Evolutionary conservation across 805 yeast species (phyloP).

Genomic region (Alloascoidea africana): DNA sequence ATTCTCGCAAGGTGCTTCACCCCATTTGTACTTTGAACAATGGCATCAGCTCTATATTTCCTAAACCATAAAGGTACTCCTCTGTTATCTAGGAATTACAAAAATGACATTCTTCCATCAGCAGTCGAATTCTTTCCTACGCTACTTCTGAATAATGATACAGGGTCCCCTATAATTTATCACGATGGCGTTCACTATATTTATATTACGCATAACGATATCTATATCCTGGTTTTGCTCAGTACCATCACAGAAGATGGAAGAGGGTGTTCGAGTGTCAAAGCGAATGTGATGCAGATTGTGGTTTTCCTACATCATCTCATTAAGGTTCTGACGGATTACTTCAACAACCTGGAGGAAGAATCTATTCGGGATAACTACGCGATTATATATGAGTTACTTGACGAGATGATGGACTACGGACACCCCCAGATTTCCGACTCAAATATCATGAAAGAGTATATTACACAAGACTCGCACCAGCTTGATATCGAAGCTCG

Average conservation of each 20-base stretch:
- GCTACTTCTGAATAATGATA: conserved; percentile 28
- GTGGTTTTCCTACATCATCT: conserved; percentile 38
- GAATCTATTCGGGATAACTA: conserved; percentile 59
- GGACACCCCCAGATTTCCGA: conserved; percentile 83
- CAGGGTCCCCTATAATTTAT: conserved; percentile 31
- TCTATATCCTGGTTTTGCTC: conserved; percentile 18
- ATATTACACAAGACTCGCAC: conserved; percentile 44
- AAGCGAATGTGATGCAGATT: conserved; percentile 37
- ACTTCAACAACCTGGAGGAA: conserved; percentile 32
- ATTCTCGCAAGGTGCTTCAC: too few species aligned
- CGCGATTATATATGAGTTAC: conserved; percentile 60
- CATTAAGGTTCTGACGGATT: conserved; percentile 26
- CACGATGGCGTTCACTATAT: conserved; percentile 37
- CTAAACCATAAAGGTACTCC: conserved; percentile 56
- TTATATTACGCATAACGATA: conserved; percentile 36
- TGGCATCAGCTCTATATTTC: conserved; percentile 63
- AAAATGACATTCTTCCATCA: conserved; percentile 47
- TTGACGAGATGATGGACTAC: conserved; percentile 82
- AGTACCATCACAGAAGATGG: background rate
- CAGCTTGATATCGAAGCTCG: conserved; percentile 22
- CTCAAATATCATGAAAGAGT: conserved; percentile 61
- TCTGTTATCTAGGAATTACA: conserved; percentile 52
- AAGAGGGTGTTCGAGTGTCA: conserved; percentile 17
- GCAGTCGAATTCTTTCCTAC: conserved; percentile 50
- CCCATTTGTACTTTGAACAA: too few species aligned